Conservation (phyloP, 208 protist genomes). For the Trypanosoma congolense region DNA sequence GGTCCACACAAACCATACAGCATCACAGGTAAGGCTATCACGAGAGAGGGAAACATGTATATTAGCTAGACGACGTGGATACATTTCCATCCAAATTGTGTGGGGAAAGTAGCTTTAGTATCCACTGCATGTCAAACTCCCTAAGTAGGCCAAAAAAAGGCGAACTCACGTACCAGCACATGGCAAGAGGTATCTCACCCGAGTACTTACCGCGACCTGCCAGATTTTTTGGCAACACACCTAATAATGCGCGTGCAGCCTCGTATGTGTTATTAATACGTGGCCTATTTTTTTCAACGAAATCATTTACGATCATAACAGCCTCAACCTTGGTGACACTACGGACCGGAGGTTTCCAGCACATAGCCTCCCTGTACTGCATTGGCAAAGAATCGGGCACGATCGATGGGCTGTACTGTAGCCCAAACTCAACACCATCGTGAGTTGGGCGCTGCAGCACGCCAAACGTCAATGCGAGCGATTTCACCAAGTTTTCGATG, state of each 20-base stretch:
- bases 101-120: constrained; percentile 48
- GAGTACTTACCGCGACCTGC: constrained; percentile 73
- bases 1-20: no score
- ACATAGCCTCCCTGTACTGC: neutral
- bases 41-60: no score
- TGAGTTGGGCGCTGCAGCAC: constrained; percentile 54
- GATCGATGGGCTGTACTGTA: constrained; percentile 19
- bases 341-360: constrained; percentile 48
- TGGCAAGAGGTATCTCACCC: constrained; percentile 60
- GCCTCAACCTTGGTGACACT: constrained; percentile 46
- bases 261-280: constrained; percentile 65
- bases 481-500: constrained; percentile 27
- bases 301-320: constrained; percentile 71
- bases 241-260: constrained; percentile 55
- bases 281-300: constrained; percentile 76
- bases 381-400: neutral
- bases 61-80: neutral
- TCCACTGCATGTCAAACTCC: constrained; percentile 78
- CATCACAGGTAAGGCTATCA: no score
- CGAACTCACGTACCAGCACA: constrained; percentile 79
- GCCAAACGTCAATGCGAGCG: constrained; percentile 45
- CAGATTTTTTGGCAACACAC: constrained; percentile 67
- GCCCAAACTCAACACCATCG: constrained; percentile 24
- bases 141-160: constrained; percentile 82
- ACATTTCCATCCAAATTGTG: constrained; percentile 22